Evolutionary conservation across 371 early-diverging fungal species (phyloP).

Genomic region (Mucor indicus): DNA sequence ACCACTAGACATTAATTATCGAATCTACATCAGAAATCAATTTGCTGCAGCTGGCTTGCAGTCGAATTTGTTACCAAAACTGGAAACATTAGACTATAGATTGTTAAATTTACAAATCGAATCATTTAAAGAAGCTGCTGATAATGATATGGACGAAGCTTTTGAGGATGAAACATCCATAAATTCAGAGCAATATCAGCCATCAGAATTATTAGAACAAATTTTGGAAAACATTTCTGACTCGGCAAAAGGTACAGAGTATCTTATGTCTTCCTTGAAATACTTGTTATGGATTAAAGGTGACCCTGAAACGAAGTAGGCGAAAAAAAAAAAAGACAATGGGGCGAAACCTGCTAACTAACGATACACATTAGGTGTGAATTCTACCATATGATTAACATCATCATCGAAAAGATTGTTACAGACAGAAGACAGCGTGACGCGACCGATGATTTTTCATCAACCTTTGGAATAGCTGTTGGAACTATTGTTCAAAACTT

Average conservation of each 20-base stretch:
- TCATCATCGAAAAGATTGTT: slow-evolving; percentile 73
- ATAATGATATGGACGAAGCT: slow-evolving; percentile 53
- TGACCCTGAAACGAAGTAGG: slow-evolving; percentile 51
- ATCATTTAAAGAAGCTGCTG: slow-evolving; percentile 68
- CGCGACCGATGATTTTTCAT: slow-evolving; percentile 50
- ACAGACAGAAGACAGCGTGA: slow-evolving; percentile 59
- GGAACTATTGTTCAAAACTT: slow-evolving; percentile 62
- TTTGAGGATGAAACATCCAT: slow-evolving; percentile 20
- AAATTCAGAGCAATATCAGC: slow-evolving; percentile 45
- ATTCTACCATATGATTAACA: slow-evolving; percentile 76
- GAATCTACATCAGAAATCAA: slow-evolving; percentile 76
- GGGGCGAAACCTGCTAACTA: neutral
- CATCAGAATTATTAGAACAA: slow-evolving; percentile 65
- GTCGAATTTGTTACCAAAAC: slow-evolving; percentile 50
- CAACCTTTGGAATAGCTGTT: slow-evolving; percentile 23
- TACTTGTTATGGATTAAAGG: slow-evolving; percentile 73
- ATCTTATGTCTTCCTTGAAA: slow-evolving; percentile 65
- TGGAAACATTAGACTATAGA: slow-evolving; percentile 61
- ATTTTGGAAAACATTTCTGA: slow-evolving; percentile 60
- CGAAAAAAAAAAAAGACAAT: no score
- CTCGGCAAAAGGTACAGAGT: slow-evolving; percentile 62
- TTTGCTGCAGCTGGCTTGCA: slow-evolving; percentile 66
- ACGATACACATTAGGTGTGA: slow-evolving; percentile 33
- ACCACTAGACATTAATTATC: slow-evolving; percentile 64
- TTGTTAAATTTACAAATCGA: slow-evolving; percentile 69